Evolutionary conservation across 2,329 filamentous ascomycete species (phyloP).

Genomic region (Teratosphaeria epicoccoides): DNA sequence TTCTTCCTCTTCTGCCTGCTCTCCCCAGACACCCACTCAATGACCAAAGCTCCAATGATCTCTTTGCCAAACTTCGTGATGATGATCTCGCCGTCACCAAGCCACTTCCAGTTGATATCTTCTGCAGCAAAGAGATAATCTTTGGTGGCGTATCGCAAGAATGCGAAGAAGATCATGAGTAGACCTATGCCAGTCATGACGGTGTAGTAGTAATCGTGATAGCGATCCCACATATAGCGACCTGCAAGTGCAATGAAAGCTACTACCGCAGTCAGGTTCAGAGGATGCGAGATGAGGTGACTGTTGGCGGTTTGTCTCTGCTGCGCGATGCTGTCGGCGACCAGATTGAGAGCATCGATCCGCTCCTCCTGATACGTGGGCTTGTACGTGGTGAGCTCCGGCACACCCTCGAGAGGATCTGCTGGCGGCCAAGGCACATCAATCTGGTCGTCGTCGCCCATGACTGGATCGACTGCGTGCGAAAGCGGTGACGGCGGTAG

Average conservation of each 20-base stretch:
- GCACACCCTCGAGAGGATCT: conserved; percentile 44
- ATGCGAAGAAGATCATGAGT: conserved; percentile 52
- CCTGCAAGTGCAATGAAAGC: conserved; percentile 30
- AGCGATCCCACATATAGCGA: conserved; percentile 30
- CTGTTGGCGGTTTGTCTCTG: conserved; percentile 60
- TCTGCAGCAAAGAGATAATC: conserved; percentile 56
- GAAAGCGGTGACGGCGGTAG: conserved; percentile 40
- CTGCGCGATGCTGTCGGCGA: conserved; percentile 74
- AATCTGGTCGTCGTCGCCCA: conserved; percentile 22
- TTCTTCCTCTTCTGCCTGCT: conserved; percentile 33
- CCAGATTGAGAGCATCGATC: conserved; percentile 56
- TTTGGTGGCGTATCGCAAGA: conserved; percentile 49
- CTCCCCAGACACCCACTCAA: conserved; percentile 50
- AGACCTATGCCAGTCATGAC: conserved; percentile 50
- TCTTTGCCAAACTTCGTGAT: conserved; percentile 58
- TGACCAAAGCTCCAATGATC: conserved; percentile 59
- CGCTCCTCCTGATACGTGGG: conserved; percentile 47
- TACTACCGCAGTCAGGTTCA: conserved; percentile 33
- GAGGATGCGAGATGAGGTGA: conserved; percentile 52
- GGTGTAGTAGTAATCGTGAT: conserved; percentile 44
- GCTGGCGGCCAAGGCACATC: conserved; percentile 7
- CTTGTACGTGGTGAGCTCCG: conserved; percentile 52
- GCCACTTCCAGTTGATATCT: conserved; percentile 51
- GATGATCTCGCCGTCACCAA: conserved; percentile 41
- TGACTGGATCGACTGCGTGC: conserved; percentile 20